Evolutionary conservation across 2,329 filamentous ascomycete genomes (phyloP).

Genomic region (Penicillium sp.): DNA sequence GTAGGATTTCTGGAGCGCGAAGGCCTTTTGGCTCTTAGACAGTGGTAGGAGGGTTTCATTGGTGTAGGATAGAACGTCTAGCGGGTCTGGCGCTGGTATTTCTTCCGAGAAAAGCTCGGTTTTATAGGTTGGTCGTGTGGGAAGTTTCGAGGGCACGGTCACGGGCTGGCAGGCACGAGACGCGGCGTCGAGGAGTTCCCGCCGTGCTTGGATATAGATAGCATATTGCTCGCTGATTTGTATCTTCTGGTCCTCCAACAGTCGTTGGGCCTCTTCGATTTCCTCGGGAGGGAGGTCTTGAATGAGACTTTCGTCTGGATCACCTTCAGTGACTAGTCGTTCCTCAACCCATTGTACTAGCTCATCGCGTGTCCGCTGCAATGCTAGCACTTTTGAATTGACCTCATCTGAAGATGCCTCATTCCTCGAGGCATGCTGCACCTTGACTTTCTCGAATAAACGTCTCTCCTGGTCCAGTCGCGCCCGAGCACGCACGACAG

Average conservation of each 20-base stretch:
- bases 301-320: conserved; percentile 37
- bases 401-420: conserved; percentile 8
- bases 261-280: conserved; percentile 37
- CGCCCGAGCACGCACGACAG: conserved; percentile 45
- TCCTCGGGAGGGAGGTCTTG: conserved; percentile 39
- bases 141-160: conserved; percentile 31
- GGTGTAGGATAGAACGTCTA: conserved; percentile 42
- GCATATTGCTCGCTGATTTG: conserved; percentile 45
- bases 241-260: conserved; percentile 41
- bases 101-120: conserved; percentile 23
- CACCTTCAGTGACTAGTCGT: conserved; percentile 49
- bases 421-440: conserved; percentile 27
- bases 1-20: conserved; percentile 48
- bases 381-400: conserved; percentile 40
- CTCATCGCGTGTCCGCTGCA: conserved; percentile 55
- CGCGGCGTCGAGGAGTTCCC: conserved; percentile 42
- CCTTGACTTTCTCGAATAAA: conserved; percentile 42
- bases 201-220: conserved; percentile 45
- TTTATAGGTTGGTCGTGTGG: conserved; percentile 25
- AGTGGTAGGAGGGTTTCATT: conserved; percentile 43
- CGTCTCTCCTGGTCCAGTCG: conserved; percentile 46
- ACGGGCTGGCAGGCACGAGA: conserved; percentile 46
- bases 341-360: conserved; percentile 59
- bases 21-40: conserved; percentile 44
- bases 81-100: conserved; percentile 30